phyloP scores from a whole-genome alignment of 116 monocot genomes.

The Thalassia testudinum region DNA sequence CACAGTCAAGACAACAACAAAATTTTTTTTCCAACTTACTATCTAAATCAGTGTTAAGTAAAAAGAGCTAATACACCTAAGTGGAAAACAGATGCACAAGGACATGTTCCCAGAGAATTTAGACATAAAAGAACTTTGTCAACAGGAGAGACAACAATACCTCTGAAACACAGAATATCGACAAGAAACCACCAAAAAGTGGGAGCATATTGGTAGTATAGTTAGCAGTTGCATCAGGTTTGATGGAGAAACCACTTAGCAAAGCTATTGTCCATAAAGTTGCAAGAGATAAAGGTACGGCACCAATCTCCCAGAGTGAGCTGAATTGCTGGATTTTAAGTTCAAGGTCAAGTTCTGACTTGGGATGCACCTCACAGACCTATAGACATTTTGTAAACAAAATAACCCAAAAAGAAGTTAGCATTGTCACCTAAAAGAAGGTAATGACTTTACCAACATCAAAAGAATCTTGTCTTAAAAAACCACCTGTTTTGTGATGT shows the following conservation, averaged over 20 bases:
- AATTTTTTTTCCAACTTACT: no score
- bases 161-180: constrained; percentile 78
- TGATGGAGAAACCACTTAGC: constrained; percentile 81
- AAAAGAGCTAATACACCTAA: no score
- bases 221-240: constrained; percentile 63
- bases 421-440: neutral
- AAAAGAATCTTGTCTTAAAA: neutral
- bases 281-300: constrained; percentile 37
- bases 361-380: constrained; percentile 88
- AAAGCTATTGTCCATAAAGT: constrained; percentile 80
- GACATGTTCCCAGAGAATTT: no score
- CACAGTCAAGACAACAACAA: no score
- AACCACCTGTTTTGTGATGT: constrained; percentile 69
- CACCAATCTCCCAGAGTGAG: constrained; percentile 57
- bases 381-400: constrained; percentile 2
- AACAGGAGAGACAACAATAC: no score
- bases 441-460: neutral
- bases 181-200: constrained; percentile 61
- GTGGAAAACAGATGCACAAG: no score
- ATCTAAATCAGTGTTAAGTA: no score
- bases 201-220: constrained; percentile 69
- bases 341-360: constrained; percentile 76
- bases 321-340: constrained; percentile 54
- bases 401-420: neutral
- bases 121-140: no score